Base-by-base conservation (phyloP, 768 basidiomycete species). In the Rhodocollybia butyracea region DNA sequence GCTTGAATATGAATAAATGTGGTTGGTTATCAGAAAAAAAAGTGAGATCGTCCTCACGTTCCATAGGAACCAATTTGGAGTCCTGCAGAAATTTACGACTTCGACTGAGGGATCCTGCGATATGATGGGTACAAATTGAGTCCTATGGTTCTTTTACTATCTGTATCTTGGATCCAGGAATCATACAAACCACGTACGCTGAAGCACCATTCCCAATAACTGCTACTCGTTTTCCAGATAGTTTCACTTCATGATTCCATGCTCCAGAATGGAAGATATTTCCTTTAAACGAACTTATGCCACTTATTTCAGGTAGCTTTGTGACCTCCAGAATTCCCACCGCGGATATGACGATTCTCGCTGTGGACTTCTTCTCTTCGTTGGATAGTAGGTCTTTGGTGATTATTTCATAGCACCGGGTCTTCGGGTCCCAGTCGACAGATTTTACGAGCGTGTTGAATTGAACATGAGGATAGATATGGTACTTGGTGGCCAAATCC, bases 61-160 rank as follows among this genome's bases (percentile, higher is more conserved):
- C 84, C 59, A 77, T 76, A 3, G 78, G 76, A 74, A 80, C 83
- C 84, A 86, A 58, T 81, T 78, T 19, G 81, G 81, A 27, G 34
- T 51, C 17, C 50, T 32, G 26, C 36, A 38, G 34, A 51, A 51
- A 26, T 51, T 51, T 21, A 51, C 21, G 15, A 51, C 50, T 27
- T 36, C 39, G 50, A n/a, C 3, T 12, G 15, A 27, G n/a, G 32
- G 32, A 19, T 51, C 51, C 50, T 41, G 39, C 21, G 51, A 36
- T 24, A 51, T 11, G 13, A 36, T 21, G 17, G 50, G 50, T 11
- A 51, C 50, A 39, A 51, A 38, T 36, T 51, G 36, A 0, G 50
- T 36, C 12, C 50, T 51, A 3, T 4, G 26, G 2, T 11, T 10
- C 24, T 24, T 26, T 17, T 12, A n/a, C n/a, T n/a, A n/a, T 30